Evolutionary conservation across 1,284 basidiomycete species (phyloP).

Genomic region (Wallemia mellicola): DNA sequence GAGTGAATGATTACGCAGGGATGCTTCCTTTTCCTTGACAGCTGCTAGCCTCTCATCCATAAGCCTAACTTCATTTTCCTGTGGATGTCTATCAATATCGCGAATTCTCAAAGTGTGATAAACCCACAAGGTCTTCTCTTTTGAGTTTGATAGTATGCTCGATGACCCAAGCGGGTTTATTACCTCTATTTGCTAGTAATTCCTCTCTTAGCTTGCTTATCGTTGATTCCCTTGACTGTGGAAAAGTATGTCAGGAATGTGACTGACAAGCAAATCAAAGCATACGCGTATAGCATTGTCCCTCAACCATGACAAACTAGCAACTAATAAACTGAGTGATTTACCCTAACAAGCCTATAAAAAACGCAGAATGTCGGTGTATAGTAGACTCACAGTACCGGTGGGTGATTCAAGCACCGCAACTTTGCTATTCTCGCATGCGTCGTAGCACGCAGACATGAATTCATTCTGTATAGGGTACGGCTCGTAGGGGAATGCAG

Average conservation of each 20-base stretch:
- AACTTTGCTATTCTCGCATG: slow-evolving; percentile 40
- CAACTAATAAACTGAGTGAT: slow-evolving; percentile 50
- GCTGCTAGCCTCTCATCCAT: slow-evolving; percentile 26
- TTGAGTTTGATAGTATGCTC: slow-evolving; percentile 37
- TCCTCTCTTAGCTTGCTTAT: slow-evolving; percentile 16
- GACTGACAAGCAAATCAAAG: slow-evolving; percentile 1
- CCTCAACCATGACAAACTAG: slow-evolving; percentile 45
- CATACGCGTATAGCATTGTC: slow-evolving; percentile 14
- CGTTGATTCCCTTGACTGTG: slow-evolving; percentile 32
- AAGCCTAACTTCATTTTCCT: slow-evolving; percentile 31
- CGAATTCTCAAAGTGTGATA: not conserved
- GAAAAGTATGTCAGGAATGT: slow-evolving; percentile 22
- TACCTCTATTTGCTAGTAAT: slow-evolving; percentile 15
- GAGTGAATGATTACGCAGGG: not conserved
- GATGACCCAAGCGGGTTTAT: slow-evolving; percentile 51
- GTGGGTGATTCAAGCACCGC: slow-evolving; percentile 29
- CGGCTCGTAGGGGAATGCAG: slow-evolving; percentile 43
- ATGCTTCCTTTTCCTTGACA: slow-evolving; percentile 25
- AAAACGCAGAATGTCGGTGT: slow-evolving; percentile 5
- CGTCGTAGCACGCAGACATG: slow-evolving; percentile 57
- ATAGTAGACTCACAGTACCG: slow-evolving; percentile 16
- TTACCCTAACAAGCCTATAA: slow-evolving; percentile 70
- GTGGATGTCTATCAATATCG: slow-evolving; percentile 22
- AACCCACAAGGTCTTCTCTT: slow-evolving; percentile 24
- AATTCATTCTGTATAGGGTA: slow-evolving; percentile 66